Evolutionary conservation across 164 flowering plant species (phyloP).

Genomic region (Liriodendron chinense): DNA sequence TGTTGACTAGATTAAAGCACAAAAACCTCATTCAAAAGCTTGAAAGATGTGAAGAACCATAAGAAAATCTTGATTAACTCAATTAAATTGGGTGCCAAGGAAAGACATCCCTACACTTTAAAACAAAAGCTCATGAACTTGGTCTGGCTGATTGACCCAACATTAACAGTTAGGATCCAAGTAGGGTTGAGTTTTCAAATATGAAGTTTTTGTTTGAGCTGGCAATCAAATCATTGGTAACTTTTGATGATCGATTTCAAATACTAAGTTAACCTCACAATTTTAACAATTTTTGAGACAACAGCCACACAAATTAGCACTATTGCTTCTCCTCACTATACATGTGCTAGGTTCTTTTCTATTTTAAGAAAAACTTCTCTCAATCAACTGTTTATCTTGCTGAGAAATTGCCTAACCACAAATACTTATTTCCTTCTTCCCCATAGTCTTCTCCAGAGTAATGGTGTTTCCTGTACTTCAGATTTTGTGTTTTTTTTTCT

Average conservation of each 20-base stretch:
- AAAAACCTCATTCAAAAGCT: not conserved
- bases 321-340: not conserved
- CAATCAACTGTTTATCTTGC: not conserved
- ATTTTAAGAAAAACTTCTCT: too few species aligned
- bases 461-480: not conserved
- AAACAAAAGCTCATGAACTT: too few species aligned
- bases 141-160: too few species aligned
- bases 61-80: too few species aligned
- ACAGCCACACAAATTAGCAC: too few species aligned
- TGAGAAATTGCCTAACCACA: not conserved
- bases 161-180: too few species aligned
- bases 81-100: too few species aligned
- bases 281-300: too few species aligned
- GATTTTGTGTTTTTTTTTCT: not conserved
- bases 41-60: too few species aligned
- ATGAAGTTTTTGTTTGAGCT: not conserved
- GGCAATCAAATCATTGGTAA: not conserved
- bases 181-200: too few species aligned
- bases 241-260: not conserved
- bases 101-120: too few species aligned
- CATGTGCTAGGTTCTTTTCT: not conserved
- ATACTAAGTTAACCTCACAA: too few species aligned
- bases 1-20: not conserved
- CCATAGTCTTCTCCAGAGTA: not conserved
- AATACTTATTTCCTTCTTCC: not conserved